phyloP scores from a whole-genome alignment of 495 filamentous ascomycete species.

The Parmelia sp. region DNA sequence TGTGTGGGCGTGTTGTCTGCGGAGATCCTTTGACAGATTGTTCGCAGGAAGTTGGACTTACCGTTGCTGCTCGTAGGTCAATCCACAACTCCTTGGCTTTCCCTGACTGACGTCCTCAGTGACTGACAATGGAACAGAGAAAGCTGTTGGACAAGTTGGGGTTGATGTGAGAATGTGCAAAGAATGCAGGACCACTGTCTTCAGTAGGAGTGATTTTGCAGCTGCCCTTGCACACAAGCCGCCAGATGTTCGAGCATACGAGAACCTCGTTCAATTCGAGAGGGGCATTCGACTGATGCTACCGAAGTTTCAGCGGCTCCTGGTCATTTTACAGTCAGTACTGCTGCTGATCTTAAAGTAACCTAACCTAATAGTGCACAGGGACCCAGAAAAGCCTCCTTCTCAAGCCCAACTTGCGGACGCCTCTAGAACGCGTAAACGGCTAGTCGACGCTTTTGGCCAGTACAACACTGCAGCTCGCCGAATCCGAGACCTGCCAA shows the following conservation, averaged over 20 bases:
- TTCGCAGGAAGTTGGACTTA: conserved; percentile 75
- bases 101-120: conserved; percentile 18
- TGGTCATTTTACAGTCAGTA: conserved; percentile 58
- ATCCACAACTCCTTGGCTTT: neutral
- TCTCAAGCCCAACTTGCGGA: conserved; percentile 71
- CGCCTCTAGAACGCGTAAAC: conserved; percentile 83
- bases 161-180: conserved; percentile 87
- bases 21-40: conserved; percentile 77
- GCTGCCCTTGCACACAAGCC: conserved; percentile 61
- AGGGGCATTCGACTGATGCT: conserved; percentile 76
- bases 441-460: conserved; percentile 81
- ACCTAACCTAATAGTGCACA: conserved; percentile 35
- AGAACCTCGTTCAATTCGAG: conserved; percentile 84
- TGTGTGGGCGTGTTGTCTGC: conserved; percentile 89
- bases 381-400: conserved; percentile 66
- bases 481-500: conserved; percentile 72
- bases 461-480: conserved; percentile 85
- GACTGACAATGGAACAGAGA: conserved; percentile 18
- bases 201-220: conserved; percentile 76
- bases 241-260: conserved; percentile 73
- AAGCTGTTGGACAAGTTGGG: conserved; percentile 46
- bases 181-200: conserved; percentile 79
- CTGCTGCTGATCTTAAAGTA: neutral
- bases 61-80: conserved; percentile 62
- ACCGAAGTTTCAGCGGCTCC: conserved; percentile 78